phyloP scores from a whole-genome alignment of 208 protist species.

The Wallacemonas sp. region DNA sequence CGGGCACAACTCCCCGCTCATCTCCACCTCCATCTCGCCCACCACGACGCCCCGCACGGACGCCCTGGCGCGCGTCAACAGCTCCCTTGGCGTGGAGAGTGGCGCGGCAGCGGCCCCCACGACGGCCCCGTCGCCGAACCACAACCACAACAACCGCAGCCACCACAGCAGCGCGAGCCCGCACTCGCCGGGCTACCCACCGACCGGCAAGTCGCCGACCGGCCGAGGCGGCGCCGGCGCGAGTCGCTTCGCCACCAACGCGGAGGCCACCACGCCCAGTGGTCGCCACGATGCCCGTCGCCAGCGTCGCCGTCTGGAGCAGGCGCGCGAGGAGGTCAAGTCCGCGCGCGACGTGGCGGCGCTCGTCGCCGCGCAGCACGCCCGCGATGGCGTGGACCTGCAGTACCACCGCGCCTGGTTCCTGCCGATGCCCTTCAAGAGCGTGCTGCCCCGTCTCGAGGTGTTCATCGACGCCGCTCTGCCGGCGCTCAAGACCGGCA shows the following conservation, averaged over 20 bases:
- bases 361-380: background rate
- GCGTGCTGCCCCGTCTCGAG: constrained; percentile 1
- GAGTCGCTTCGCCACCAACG: background rate
- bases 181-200: no score
- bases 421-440: constrained; percentile 16
- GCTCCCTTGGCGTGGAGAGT: background rate
- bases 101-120: no score
- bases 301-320: constrained; percentile 7
- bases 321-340: constrained; percentile 8
- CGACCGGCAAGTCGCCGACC: background rate
- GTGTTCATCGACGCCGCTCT: constrained; percentile 10
- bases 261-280: background rate
- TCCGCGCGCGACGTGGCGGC: constrained; percentile 4
- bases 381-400: constrained; percentile 1
- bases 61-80: background rate
- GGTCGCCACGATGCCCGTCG: constrained; percentile 3
- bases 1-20: constrained; percentile 12
- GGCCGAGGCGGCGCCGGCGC: no score
- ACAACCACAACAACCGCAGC: background rate
- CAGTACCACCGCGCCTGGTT: constrained; percentile 16
- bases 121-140: background rate
- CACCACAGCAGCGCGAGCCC: background rate
- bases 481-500: background rate
- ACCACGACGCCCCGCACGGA: background rate
- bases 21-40: constrained; percentile 15